Conservation (phyloP, 139 green algal genomes). For the Chlorella vulgaris region DNA sequence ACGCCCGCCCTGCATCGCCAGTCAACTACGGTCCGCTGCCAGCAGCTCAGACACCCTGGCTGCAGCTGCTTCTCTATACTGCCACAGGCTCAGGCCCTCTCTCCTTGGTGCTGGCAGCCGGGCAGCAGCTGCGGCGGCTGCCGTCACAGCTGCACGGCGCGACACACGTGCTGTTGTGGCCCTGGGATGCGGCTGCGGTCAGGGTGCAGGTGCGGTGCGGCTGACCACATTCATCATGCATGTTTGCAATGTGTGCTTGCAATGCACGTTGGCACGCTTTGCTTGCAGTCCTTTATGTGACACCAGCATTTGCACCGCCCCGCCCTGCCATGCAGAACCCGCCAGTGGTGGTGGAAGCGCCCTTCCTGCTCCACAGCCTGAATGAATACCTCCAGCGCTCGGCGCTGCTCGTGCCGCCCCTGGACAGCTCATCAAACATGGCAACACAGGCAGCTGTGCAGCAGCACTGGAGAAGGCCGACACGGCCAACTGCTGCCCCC, state of each 20-base stretch:
- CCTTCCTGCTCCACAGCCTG: not conserved
- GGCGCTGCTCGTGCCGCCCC: too few relatives aligned
- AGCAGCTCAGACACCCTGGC: slow-evolving; percentile 72
- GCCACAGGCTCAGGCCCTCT: slow-evolving; percentile 57
- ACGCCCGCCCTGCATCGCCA: slow-evolving; percentile 37
- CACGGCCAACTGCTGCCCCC: not conserved
- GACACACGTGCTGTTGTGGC: slow-evolving; percentile 70
- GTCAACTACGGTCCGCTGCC: slow-evolving; percentile 69
- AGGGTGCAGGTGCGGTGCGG: slow-evolving; percentile 27
- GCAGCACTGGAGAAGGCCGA: not conserved
- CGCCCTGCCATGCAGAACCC: not conserved
- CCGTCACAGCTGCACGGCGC: slow-evolving; percentile 53
- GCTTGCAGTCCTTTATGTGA: not conserved
- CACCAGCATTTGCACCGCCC: not conserved
- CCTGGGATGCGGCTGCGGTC: slow-evolving; percentile 63
- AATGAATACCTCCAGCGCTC: too few relatives aligned
- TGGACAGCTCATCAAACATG: too few relatives aligned
- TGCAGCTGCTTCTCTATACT: slow-evolving; percentile 75
- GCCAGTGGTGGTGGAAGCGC: slow-evolving; percentile 53
- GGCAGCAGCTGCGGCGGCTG: slow-evolving; percentile 70
- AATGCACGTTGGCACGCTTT: too few relatives aligned
- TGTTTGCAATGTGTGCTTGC: too few relatives aligned
- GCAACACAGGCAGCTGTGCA: not conserved
- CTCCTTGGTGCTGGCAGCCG: slow-evolving; percentile 67
- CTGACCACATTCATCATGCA: too few relatives aligned